These are phyloP conservation scores for Diaporthe capsici DNA, from an alignment of 2,329 filamentous ascomycete genomes.

Conservation along the genomic window DNA sequence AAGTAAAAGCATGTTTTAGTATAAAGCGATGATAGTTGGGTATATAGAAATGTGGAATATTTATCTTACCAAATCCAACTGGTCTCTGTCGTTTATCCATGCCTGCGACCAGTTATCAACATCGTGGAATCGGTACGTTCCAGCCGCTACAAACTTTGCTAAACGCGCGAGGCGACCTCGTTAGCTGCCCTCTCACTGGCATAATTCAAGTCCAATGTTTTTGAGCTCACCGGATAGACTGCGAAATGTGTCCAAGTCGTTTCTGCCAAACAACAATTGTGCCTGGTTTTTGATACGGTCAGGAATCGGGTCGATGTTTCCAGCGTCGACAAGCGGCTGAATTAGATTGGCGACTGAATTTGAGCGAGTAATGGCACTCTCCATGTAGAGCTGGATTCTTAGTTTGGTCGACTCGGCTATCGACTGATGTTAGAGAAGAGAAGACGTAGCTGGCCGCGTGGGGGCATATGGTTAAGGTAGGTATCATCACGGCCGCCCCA, in stretches of 20 bases:
- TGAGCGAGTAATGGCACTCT: conserved; percentile 9
- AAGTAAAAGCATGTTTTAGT: conserved; percentile 12
- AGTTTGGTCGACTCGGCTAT: conserved; percentile 1
- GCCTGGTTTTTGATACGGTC: conserved; percentile 13
- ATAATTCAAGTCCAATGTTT: not conserved
- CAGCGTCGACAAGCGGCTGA: conserved; percentile 7
- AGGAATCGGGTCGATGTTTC: not conserved
- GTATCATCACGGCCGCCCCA: not conserved
- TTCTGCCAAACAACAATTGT: conserved; percentile 1
- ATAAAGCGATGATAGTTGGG: not conserved
- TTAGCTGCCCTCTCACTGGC: conserved; percentile 3
- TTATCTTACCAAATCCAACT: conserved; percentile 12
- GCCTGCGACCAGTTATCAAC: not conserved
- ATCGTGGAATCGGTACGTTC: conserved; percentile 9
- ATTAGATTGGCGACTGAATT: conserved; percentile 1
- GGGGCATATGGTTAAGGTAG: conserved; percentile 3
- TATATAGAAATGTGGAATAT: not conserved
- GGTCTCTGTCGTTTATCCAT: conserved; percentile 5
- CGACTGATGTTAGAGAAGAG: conserved; percentile 11
- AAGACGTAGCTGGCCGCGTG: conserved; percentile 1
- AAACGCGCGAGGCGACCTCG: conserved; percentile 7
- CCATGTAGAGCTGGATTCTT: not conserved
- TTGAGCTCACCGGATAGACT: conserved; percentile 6
- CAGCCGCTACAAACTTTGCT: conserved; percentile 11
- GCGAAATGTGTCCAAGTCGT: conserved; percentile 1